These are phyloP conservation scores for Boletus reticulatus DNA, from an alignment of 768 basidiomycete species.

Conservation along the genomic window DNA sequence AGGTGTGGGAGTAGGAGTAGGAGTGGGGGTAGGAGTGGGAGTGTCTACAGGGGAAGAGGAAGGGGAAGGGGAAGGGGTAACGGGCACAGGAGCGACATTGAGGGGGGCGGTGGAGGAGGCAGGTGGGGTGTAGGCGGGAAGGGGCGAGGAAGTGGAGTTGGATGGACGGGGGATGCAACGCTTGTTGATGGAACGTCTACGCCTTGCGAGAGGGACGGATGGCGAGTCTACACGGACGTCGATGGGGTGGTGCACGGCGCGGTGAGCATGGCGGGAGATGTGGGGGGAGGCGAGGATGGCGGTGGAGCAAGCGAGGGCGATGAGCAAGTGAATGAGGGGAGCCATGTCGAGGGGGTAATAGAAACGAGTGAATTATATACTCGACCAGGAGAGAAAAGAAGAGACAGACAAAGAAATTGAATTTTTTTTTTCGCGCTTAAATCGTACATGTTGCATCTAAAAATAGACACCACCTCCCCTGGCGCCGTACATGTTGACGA, in stretches of 20 bases:
- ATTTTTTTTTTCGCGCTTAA: neutral
- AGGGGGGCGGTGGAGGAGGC: neutral
- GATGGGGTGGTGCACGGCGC: neutral
- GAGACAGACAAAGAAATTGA: neutral
- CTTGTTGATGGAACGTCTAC: constrained; percentile 29
- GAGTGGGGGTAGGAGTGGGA: neutral
- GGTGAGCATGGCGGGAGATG: constrained; percentile 30
- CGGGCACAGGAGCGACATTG: neutral
- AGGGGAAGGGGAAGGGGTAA: too few species aligned
- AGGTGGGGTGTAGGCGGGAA: neutral
- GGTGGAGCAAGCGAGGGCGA: constrained; percentile 40
- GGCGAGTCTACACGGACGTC: neutral
- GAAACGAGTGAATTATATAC: constrained; percentile 21
- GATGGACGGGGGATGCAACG: constrained; percentile 20
- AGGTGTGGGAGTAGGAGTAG: neutral
- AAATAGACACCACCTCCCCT: constrained; percentile 17
- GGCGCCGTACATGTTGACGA: constrained; percentile 87
- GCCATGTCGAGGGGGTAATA: constrained; percentile 15
- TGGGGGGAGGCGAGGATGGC: constrained; percentile 38
- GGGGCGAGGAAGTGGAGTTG: constrained; percentile 12
- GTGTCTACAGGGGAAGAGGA: neutral
- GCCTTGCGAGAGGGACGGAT: neutral
- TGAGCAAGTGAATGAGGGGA: constrained; percentile 41
- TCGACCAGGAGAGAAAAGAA: neutral
- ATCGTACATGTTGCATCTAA: neutral